Conservation (phyloP, 805 yeast genomes). For the Maudiozyma barnettii region DNA sequence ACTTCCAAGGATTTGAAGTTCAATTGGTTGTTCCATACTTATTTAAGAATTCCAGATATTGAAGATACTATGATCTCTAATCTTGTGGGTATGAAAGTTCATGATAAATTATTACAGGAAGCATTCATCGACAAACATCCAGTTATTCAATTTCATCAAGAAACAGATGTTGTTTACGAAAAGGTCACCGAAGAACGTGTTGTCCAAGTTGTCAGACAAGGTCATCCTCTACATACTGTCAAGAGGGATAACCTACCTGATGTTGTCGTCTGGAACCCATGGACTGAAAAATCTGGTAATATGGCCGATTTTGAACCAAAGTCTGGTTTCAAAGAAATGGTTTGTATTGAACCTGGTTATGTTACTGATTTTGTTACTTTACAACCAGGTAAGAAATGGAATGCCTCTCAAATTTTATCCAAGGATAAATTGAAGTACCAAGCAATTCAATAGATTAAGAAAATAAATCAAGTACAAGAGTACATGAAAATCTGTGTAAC, state of each 20-base stretch:
- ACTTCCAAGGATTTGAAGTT: conserved; percentile 51
- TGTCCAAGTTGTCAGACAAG: conserved; percentile 61
- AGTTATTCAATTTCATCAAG: conserved; percentile 61
- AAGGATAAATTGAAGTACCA: conserved; percentile 56
- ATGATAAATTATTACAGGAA: conserved; percentile 64
- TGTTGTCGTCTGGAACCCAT: conserved; percentile 95
- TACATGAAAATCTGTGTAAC: too few relatives aligned
- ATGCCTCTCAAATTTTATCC: conserved; percentile 51
- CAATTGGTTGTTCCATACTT: conserved; percentile 93
- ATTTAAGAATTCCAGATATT: conserved; percentile 65
- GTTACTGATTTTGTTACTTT: conserved; percentile 61
- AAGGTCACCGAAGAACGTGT: conserved; percentile 44
- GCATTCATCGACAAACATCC: conserved; percentile 66
- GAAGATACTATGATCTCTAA: conserved; percentile 72
- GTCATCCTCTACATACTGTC: conserved; percentile 61
- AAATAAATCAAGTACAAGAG: too few relatives aligned
- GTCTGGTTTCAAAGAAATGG: conserved; percentile 73
- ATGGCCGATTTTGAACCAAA: conserved; percentile 89
- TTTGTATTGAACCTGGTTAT: conserved; percentile 90
- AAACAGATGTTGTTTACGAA: conserved; percentile 78
- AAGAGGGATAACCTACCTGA: conserved; percentile 54
- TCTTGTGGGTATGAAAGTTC: conserved; percentile 59
- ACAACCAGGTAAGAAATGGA: conserved; percentile 68
- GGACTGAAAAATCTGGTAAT: conserved; percentile 71
- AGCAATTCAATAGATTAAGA: conserved; percentile 29